Conservation (phyloP, 495 filamentous ascomycete genomes). For the Amorphotheca resinae region DNA sequence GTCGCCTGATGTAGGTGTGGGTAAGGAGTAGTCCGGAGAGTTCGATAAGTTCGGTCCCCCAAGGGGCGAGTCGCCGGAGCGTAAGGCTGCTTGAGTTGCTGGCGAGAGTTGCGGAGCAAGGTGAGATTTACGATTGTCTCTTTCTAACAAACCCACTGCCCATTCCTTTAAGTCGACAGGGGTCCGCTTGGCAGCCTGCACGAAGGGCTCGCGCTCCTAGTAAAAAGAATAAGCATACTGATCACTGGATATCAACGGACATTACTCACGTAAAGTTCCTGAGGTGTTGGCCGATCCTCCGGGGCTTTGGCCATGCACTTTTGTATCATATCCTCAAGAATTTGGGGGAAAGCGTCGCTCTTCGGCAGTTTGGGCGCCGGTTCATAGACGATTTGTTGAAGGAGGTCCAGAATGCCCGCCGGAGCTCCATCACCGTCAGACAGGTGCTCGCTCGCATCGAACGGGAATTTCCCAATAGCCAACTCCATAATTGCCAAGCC, state of each 20-base stretch:
- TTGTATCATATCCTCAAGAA: slow-evolving; percentile 91
- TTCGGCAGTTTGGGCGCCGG: slow-evolving; percentile 86
- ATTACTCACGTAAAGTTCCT: slow-evolving; percentile 59
- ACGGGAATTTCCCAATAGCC: slow-evolving; percentile 92
- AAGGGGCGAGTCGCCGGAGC: slow-evolving; percentile 39
- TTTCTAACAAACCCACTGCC: slow-evolving; percentile 83
- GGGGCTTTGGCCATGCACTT: slow-evolving; percentile 87
- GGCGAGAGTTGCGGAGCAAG: slow-evolving; percentile 55
- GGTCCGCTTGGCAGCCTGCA: slow-evolving; percentile 89
- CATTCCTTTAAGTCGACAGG: slow-evolving; percentile 82
- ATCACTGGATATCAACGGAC: background rate
- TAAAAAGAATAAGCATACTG: slow-evolving; percentile 5
- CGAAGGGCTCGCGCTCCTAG: slow-evolving; percentile 79
- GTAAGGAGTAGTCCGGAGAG: slow-evolving; percentile 25
- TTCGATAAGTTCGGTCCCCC: slow-evolving; percentile 16
- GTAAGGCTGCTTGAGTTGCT: slow-evolving; percentile 43
- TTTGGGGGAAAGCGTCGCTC: slow-evolving; percentile 90
- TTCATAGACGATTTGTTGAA: slow-evolving; percentile 96
- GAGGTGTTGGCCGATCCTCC: slow-evolving; percentile 77
- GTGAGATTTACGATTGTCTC: slow-evolving; percentile 85
- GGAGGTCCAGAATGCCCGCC: slow-evolving; percentile 87
- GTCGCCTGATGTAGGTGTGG: slow-evolving; percentile 52
- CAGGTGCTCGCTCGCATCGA: slow-evolving; percentile 60
- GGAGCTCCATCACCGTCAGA: slow-evolving; percentile 59
- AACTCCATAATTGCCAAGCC: slow-evolving; percentile 94